phyloP scores from a whole-genome alignment of 2,329 filamentous ascomycete species.

The Oidium heveae region DNA sequence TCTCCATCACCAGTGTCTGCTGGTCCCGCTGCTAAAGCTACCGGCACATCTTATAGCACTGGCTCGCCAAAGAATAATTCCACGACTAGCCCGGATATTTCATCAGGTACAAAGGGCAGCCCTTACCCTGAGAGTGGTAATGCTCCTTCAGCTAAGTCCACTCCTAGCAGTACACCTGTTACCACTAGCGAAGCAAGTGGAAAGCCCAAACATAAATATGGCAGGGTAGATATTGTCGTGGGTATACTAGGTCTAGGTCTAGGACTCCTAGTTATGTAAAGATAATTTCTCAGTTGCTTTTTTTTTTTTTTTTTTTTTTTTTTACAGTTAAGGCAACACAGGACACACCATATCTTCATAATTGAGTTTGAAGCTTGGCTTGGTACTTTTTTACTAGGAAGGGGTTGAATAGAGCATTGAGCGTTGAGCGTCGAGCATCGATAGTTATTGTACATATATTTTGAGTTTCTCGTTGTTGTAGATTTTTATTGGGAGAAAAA shows the following conservation, averaged over 20 bases:
- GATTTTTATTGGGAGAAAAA: too few species aligned
- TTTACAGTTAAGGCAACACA: background rate
- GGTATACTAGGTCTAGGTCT: conserved; percentile 12
- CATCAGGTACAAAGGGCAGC: background rate
- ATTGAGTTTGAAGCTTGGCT: background rate
- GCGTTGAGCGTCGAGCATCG: background rate
- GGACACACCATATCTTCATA: background rate
- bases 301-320: background rate
- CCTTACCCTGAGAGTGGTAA: conserved; percentile 1
- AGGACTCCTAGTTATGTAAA: conserved; percentile 14
- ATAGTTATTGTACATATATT: too few species aligned
- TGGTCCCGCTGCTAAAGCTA: conserved; percentile 3
- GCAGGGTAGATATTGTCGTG: conserved; percentile 9
- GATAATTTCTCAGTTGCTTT: background rate
- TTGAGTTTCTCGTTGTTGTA: too few species aligned
- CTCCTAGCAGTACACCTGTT: conserved; percentile 6
- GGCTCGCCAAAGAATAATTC: conserved; percentile 1
- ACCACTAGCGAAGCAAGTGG: conserved; percentile 2
- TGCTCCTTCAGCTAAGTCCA: conserved; percentile 11
- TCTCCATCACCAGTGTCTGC: conserved; percentile 2
- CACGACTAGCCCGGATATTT: conserved; percentile 2
- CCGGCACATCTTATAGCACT: background rate
- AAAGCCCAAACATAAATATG: conserved; percentile 10
- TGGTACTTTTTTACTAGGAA: background rate
- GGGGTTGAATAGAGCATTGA: background rate